These are phyloP conservation scores for Rhizoclosmatium globosum DNA, from an alignment of 192 early-diverging fungal genomes.

Conservation along the genomic window DNA sequence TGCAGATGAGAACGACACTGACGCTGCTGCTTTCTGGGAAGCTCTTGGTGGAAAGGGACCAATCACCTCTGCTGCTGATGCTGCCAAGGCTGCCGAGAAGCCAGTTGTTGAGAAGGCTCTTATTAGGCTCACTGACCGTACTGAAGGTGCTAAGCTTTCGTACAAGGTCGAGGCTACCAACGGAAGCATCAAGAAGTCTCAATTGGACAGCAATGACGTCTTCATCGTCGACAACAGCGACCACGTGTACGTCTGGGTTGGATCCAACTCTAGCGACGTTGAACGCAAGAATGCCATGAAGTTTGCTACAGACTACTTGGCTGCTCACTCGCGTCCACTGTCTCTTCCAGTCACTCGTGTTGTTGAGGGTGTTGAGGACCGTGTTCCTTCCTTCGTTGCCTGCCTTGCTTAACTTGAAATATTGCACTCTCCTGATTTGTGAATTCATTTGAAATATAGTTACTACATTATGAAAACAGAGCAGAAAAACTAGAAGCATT, in stretches of 20 bases:
- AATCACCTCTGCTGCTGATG: conserved; percentile 59
- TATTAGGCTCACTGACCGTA: conserved; percentile 46
- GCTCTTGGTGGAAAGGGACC: conserved; percentile 70
- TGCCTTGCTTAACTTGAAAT: too few relatives aligned
- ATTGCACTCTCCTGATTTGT: too few relatives aligned
- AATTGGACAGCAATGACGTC: conserved; percentile 73
- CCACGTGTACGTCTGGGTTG: conserved; percentile 48
- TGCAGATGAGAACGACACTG: conserved; percentile 66
- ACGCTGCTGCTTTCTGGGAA: conserved; percentile 65
- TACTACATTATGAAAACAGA: too few relatives aligned
- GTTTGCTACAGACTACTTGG: conserved; percentile 58
- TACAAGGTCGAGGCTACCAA: conserved; percentile 70
- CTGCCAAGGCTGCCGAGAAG: not conserved
- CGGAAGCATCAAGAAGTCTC: conserved; percentile 43
- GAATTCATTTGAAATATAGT: too few relatives aligned
- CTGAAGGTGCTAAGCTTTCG: conserved; percentile 25
- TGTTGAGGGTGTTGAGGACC: conserved; percentile 75
- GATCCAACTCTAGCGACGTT: conserved; percentile 5
- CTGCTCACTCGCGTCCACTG: conserved; percentile 55
- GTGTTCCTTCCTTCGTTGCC: too few relatives aligned
- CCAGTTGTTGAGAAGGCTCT: conserved; percentile 53
- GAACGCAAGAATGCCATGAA: conserved; percentile 27
- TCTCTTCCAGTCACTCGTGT: conserved; percentile 69
- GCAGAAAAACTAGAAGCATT: too few relatives aligned
- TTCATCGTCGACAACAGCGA: conserved; percentile 72